Percentiles rank a stretch among this genome's conserved stretches.
These are phyloP conservation scores for Pythium folliculosum DNA, from an alignment of 352 stramenopile species.

Conservation along the genomic window DNA sequence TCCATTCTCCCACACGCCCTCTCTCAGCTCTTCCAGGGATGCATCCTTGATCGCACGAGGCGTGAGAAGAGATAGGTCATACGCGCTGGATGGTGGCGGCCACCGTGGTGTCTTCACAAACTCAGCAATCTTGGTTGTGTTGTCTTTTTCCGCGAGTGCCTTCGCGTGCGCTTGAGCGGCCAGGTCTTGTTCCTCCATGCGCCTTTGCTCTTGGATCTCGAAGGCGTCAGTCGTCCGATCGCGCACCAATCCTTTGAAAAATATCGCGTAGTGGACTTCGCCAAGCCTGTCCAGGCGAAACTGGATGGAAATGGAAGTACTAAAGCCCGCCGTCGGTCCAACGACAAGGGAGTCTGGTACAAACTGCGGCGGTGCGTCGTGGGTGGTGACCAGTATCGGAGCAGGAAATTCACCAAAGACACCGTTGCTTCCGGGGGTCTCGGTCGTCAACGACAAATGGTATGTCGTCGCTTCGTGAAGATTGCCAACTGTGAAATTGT, in stretches of 20 bases:
- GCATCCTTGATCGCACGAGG: constrained; percentile 55
- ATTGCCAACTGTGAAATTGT: constrained; percentile 49
- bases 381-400: constrained; percentile 67
- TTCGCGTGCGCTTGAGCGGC: constrained; percentile 13
- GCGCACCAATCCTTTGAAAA: constrained; percentile 54
- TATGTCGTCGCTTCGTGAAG: constrained; percentile 60
- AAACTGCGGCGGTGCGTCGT: constrained; percentile 49
- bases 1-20: constrained; percentile 73
- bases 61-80: constrained; percentile 44
- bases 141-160: constrained; percentile 5
- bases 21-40: constrained; percentile 50
- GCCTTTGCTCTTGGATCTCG: constrained; percentile 17
- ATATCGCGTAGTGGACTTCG: constrained; percentile 75
- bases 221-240: constrained; percentile 19
- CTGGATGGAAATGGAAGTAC: constrained; percentile 50
- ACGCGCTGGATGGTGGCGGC: constrained; percentile 53
- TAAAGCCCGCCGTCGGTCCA: constrained; percentile 38
- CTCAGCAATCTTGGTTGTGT: constrained; percentile 27
- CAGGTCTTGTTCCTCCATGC: constrained; percentile 14
- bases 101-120: constrained; percentile 31
- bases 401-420: constrained; percentile 78
- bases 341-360: constrained; percentile 38
- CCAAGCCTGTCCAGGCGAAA: constrained; percentile 61
- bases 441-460: constrained; percentile 75
- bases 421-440: constrained; percentile 56